Evolutionary conservation across 352 stramenopile genomes (phyloP), one percentile per base, ranked within the genome.

Genomic region (Phytophthora foliorum): DNA sequence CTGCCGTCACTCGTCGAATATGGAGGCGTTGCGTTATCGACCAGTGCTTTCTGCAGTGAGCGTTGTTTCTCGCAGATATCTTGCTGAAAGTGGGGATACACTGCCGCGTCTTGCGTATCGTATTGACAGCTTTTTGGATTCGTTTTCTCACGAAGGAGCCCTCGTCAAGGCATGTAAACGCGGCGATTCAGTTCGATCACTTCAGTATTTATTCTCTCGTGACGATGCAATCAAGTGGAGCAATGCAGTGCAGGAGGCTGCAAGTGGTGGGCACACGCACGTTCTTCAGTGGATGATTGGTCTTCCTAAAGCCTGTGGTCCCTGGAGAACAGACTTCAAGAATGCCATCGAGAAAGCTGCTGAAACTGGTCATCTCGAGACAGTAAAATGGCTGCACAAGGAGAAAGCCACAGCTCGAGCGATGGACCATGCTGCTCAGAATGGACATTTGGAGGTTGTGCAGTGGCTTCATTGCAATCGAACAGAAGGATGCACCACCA

Each of bases 121-220:
- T 34, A 34, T 34, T 3, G 29, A 34, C 29, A 34, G 29, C 6
- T 13, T 34, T 3, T 34, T 34, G 29, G 29, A 34, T 8, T 11
- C 46, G 29, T 53, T 53, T 53, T 53, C 45, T 17, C 24, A 53
- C 24, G 21, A 36, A 3, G 45, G 45, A 14, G 24, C 45, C 17
- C 14, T 53, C 21, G 45, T 53, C 45, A 36, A 53, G 45, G 24
- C 45, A 4, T 53, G 45, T 27, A 25, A 53, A 36, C 45, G 45
- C 19, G 45, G 45, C 14, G 45, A 53, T 25, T 53, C 45, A 14
- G 45, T 10, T 6, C 21, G 38, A 14, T 38, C 24, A 16, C n/a
- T 53, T 13, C 45, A 53, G 17, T 53, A 53, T 31, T 36, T 53
- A 34, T 38, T 53, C 21, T 29, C 44, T 11, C 21, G 44, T 17